Evolutionary conservation across 2,329 filamentous ascomycete species (phyloP).

Genomic region (Calonectria pteridis): DNA sequence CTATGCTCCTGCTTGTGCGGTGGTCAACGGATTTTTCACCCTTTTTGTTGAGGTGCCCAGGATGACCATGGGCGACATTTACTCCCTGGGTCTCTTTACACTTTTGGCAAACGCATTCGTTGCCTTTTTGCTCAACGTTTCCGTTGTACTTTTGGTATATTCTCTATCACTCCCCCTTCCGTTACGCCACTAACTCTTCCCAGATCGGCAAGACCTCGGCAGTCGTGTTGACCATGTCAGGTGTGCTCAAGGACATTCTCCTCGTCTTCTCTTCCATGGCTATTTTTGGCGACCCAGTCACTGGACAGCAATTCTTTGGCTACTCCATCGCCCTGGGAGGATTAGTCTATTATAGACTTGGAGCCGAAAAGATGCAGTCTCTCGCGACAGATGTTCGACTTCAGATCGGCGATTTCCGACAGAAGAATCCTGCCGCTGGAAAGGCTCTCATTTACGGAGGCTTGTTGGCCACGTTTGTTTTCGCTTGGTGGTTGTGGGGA

Average conservation of each 20-base stretch:
- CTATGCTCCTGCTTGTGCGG: slow-evolving; percentile 20
- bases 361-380: slow-evolving; percentile 15
- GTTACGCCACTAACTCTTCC: not conserved
- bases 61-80: slow-evolving; percentile 17
- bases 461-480: not conserved
- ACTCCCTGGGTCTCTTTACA: slow-evolving; percentile 9
- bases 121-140: slow-evolving; percentile 27
- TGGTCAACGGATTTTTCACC: slow-evolving; percentile 20
- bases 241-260: slow-evolving; percentile 24
- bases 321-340: slow-evolving; percentile 24
- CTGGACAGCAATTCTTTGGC: slow-evolving; percentile 23
- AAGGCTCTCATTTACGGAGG: slow-evolving; percentile 1
- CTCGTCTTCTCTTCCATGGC: slow-evolving; percentile 25
- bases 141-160: slow-evolving; percentile 23
- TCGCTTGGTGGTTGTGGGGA: slow-evolving; percentile 14
- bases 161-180: no score
- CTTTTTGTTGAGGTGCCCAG: slow-evolving; percentile 21
- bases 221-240: slow-evolving; percentile 24
- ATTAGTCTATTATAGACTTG: slow-evolving; percentile 22
- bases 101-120: slow-evolving; percentile 22
- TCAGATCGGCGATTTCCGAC: slow-evolving; percentile 20
- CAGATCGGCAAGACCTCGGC: slow-evolving; percentile 27
- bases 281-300: slow-evolving; percentile 26
- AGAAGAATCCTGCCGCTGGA: slow-evolving; percentile 12
- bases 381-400: slow-evolving; percentile 11